Base-by-base conservation (phyloP, 208 protist species). In the Leptomonas pyrrhocoris region DNA sequence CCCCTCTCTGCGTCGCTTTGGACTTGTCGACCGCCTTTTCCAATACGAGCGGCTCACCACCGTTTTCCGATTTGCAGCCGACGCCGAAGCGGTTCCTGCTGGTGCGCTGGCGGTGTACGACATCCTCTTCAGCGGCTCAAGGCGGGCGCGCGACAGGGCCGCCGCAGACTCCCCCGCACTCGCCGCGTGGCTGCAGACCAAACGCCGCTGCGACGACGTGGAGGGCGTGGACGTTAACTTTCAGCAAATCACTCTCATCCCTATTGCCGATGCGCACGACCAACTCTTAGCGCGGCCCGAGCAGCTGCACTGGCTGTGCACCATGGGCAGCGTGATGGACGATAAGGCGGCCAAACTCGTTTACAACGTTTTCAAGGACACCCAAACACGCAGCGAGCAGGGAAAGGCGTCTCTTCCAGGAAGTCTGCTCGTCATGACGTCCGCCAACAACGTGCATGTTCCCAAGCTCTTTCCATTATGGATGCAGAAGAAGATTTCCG, bases 351-450 rank as follows among this genome's bases (percentile, higher is more conserved):
- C 80, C 23, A 81, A 81, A 50, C 34, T 64, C 4, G 53, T 92
- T 11, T 92, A 85, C 59, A 27, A 80, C 31, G 34, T 74, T 0
- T 80, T 81, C 28, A 81, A 76, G 25, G 68, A 81, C 12, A 74
- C 73, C 12, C 28, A 50, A 2, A 6, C 40, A 18, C 70, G 77
- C n/a, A n/a, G 42, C 21, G 55, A 61, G 18, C 27, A 62, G 16
- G 68, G 51, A 0, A 51, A 58, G 15, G 62, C 51, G 11, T 43
- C 61, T 23, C 28, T 73, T 13, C 66, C 76, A 11, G 83, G 78
- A 1, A 85, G 77, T 8, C 74, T 92, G 23, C 71, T 92, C 36
- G 64, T 92, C 23, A 92, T 92, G 80, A 92, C 83, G 1, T 88
- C 86, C 16, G 83, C 83, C 0, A 92, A 87, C 75, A 76, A 92